phyloP scores from a whole-genome alignment of 768 basidiomycete species.

The Lactifluus volemus region DNA sequence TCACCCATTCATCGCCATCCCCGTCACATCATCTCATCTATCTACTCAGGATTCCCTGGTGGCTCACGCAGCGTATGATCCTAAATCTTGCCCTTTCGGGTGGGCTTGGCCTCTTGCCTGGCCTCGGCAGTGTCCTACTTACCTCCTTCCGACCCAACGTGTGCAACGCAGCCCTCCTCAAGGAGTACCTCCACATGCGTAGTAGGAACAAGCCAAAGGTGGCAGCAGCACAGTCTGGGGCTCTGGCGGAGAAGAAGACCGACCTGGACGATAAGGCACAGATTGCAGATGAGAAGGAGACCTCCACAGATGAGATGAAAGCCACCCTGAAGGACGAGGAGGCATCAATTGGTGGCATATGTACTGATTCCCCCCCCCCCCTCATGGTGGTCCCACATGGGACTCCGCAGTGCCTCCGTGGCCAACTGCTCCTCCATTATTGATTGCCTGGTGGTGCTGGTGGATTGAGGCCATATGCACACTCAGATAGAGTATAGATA shows the following conservation, averaged over 20 bases:
- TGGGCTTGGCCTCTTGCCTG: conserved; percentile 56
- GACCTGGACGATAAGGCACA: no score
- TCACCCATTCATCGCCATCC: not conserved
- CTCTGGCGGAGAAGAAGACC: not conserved
- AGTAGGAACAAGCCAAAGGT: conserved; percentile 29
- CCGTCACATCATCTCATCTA: not conserved
- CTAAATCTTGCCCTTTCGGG: conserved; percentile 66
- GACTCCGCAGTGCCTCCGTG: no score
- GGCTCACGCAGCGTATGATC: conserved; percentile 68
- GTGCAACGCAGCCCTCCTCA: conserved; percentile 78
- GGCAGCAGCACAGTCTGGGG: not conserved
- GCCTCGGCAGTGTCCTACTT: conserved; percentile 67
- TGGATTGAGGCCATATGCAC: no score
- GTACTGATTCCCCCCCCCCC: no score
- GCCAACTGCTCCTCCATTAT: no score
- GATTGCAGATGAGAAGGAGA: no score
- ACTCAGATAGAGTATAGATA: no score
- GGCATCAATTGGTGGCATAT: no score
- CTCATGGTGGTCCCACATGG: no score
- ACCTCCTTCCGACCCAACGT: conserved; percentile 83
- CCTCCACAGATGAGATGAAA: no score
- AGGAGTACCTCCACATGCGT: conserved; percentile 73
- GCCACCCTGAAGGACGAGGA: no score
- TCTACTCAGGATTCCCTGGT: conserved; percentile 37
- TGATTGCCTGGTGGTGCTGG: no score